A percentile compares a stretch with the other conserved stretches of the same genome.
Evolutionary conservation across 495 filamentous ascomycete genomes (phyloP).

Genomic region (Aspergillus haitiensis): DNA sequence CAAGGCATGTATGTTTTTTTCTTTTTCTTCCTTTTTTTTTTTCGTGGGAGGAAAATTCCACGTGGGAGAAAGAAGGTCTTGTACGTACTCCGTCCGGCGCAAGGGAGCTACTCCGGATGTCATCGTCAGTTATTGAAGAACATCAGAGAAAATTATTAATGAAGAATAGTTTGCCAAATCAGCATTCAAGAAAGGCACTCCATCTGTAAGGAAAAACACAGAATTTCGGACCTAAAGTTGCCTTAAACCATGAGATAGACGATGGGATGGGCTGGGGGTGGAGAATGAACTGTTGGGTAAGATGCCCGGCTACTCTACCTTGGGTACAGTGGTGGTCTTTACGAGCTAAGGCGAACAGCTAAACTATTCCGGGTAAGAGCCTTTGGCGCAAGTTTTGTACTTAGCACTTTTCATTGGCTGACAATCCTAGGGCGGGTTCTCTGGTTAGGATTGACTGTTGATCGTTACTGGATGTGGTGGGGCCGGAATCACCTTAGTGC

Average conservation of each 20-base stretch:
- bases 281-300: slow-evolving; percentile 5
- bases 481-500: slow-evolving; percentile 4
- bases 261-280: slow-evolving; percentile 12
- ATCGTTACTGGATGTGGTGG: slow-evolving; percentile 22
- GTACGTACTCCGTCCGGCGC: not conserved
- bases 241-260: slow-evolving; percentile 5
- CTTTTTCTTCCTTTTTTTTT: slow-evolving; percentile 17
- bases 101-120: not conserved
- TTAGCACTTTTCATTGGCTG: slow-evolving; percentile 16
- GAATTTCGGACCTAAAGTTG: not conserved
- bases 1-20: slow-evolving; percentile 18
- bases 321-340: too few relatives aligned
- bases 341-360: not conserved
- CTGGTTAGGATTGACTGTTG: slow-evolving; percentile 20
- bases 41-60: slow-evolving; percentile 18
- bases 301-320: not conserved
- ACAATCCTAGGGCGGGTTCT: slow-evolving; percentile 10
- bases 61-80: slow-evolving; percentile 19
- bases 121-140: not conserved
- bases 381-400: slow-evolving; percentile 15
- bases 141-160: not conserved
- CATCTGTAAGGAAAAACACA: not conserved
- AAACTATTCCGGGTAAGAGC: slow-evolving; percentile 15
- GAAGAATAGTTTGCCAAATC: not conserved
- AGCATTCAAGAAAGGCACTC: not conserved